Conservation (phyloP, 805 yeast genomes). For the Starmerella floricola region DNA sequence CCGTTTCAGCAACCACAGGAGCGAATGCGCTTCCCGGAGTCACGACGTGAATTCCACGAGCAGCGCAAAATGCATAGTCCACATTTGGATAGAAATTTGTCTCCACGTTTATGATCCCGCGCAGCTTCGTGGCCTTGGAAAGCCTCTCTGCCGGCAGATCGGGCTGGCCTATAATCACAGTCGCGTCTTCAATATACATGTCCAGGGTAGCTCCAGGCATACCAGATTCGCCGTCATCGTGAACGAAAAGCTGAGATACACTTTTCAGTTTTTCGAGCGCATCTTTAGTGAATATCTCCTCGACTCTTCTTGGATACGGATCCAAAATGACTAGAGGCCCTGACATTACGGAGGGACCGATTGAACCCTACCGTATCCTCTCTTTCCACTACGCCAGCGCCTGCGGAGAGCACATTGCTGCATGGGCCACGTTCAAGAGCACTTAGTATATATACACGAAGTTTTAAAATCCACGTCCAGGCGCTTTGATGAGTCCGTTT, state of each 20-base stretch:
- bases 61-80: conserved; percentile 2
- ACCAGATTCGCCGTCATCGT: conserved; percentile 3
- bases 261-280: neutral
- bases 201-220: conserved; percentile 2
- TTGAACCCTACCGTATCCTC: no score
- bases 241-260: neutral
- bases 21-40: conserved; percentile 11
- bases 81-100: conserved; percentile 8
- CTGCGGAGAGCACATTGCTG: no score
- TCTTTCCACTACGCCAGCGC: no score
- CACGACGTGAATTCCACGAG: conserved; percentile 5
- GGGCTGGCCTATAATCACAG: conserved; percentile 5
- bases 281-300: conserved; percentile 1
- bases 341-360: neutral
- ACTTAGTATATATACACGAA: no score
- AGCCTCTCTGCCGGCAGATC: conserved; percentile 3
- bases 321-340: conserved; percentile 3
- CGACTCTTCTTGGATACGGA: conserved; percentile 5
- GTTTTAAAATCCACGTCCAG: no score
- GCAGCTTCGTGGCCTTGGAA: neutral
- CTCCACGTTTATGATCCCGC: conserved; percentile 7
- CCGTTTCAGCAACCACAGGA: conserved; percentile 7
- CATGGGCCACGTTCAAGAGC: no score
- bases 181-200: conserved; percentile 2
- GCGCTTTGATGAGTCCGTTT: no score